Evolutionary conservation across 768 basidiomycete genomes (phyloP), one percentile per base, ranked within the genome.

Genomic region (Xerocomus potaroensis): DNA sequence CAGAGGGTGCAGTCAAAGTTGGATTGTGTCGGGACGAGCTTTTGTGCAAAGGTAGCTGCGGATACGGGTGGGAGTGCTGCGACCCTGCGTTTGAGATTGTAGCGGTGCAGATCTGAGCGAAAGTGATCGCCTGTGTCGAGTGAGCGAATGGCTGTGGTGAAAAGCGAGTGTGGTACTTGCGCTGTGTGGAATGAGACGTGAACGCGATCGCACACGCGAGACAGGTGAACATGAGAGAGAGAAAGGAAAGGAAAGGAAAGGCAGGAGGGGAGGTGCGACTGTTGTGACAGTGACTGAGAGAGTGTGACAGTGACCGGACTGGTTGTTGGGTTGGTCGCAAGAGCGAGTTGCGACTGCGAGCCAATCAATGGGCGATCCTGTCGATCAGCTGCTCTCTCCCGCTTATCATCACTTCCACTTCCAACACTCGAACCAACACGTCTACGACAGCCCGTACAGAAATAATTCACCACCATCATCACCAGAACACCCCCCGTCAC

Each of bases 21-120:
- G 47, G 80, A 79, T 2, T 75, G 62, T 19, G 86, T 78, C 2
- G 80, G 72, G 62, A 86, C 63, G 11, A 96, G 86, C 60, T 97
- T 98, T 59, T 91, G 80, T 57, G 93, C 85, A 70, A 97, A 99
- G 2, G 84, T 56, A 7, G 75, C 68, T 0, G 76, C 78, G 48
- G 81, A 83, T 58, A 99, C 81, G 2, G 95, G 93, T 8, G 91
- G 87, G 2, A 99, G 77, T 5, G 78, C 81, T 2, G 95, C 94
- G 15, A 98, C 88, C 23, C 92, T 83, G 54, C 94, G 87, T 74
- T 95, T 95, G 83, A 97, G 91, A 63, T 99, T 99, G 70, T 99
- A 99, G 43, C 93, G 76, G 71, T 99, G 96, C 66, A 89, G 87
- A 67, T 99, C 96, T 21, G 91, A 90, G 53, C 83, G 81, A 67